Percentiles rank a stretch among this genome's conserved stretches.
Evolutionary conservation across 495 filamentous ascomycete genomes (phyloP).

Genomic region (Hypoxylon subgilvum): DNA sequence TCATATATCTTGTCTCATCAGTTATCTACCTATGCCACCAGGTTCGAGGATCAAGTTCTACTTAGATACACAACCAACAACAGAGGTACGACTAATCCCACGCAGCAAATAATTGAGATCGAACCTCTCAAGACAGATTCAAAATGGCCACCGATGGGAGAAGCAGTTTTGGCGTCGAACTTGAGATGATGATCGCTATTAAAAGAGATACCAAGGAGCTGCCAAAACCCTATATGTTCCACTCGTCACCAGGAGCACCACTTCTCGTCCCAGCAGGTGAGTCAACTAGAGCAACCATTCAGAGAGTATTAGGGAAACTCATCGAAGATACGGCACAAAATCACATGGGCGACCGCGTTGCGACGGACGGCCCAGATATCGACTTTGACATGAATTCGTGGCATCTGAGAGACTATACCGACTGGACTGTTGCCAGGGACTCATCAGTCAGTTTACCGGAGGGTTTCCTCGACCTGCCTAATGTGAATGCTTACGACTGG

Average conservation of each 20-base stretch:
- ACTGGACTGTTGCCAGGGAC: constrained; percentile 10
- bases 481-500: too few relatives aligned
- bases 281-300: background rate
- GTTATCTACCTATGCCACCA: too few relatives aligned
- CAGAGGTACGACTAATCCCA: too few relatives aligned
- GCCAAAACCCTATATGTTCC: background rate
- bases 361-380: too few relatives aligned
- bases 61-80: too few relatives aligned
- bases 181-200: constrained; percentile 10
- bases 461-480: too few relatives aligned
- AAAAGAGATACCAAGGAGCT: background rate
- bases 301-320: background rate
- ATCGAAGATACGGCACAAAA: background rate
- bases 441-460: background rate
- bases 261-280: background rate
- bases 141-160: too few relatives aligned
- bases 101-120: too few relatives aligned
- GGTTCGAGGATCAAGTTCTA: too few relatives aligned
- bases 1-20: too few relatives aligned
- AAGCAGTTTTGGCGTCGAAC: constrained; percentile 25
- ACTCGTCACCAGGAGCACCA: background rate
- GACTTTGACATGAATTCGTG: background rate
- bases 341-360: constrained; percentile 17
- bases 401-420: background rate
- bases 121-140: too few relatives aligned